phyloP scores from a whole-genome alignment of 2,329 filamentous ascomycete species.

The Venturiaceae sp. region DNA sequence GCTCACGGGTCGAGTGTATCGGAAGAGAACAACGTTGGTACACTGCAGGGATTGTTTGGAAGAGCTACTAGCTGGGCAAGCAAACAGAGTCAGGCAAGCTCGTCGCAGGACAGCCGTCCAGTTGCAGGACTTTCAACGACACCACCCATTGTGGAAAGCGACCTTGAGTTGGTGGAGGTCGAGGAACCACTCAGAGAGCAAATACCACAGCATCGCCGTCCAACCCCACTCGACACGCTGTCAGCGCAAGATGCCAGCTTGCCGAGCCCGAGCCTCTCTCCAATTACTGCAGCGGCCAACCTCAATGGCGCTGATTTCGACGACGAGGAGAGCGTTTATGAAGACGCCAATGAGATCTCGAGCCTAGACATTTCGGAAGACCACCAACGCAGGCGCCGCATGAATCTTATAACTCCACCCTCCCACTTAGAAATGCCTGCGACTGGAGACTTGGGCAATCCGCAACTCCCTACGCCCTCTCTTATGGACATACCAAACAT shows the following conservation, averaged over 20 bases:
- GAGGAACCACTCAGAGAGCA: constrained; percentile 17
- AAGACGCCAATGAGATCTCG: constrained; percentile 24
- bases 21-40: constrained; percentile 10
- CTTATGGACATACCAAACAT: constrained; percentile 76
- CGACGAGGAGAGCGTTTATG: constrained; percentile 13
- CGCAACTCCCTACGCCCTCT: constrained; percentile 25
- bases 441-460: constrained; percentile 13
- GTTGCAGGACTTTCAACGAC: neutral
- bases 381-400: neutral
- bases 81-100: neutral
- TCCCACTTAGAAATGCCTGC: neutral
- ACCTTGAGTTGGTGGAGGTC: constrained; percentile 50
- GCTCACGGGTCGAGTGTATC: too few species aligned
- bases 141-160: constrained; percentile 65
- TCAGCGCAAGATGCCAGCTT: constrained; percentile 81
- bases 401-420: neutral
- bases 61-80: neutral
- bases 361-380: constrained; percentile 21
- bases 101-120: neutral
- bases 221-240: constrained; percentile 54
- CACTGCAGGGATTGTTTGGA: neutral
- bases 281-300: constrained; percentile 70
- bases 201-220: constrained; percentile 17
- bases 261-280: constrained; percentile 88
- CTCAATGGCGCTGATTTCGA: constrained; percentile 15